Base-by-base conservation (phyloP, 192 early-diverging fungal species). In the Entophlyctis helioformis region DNA sequence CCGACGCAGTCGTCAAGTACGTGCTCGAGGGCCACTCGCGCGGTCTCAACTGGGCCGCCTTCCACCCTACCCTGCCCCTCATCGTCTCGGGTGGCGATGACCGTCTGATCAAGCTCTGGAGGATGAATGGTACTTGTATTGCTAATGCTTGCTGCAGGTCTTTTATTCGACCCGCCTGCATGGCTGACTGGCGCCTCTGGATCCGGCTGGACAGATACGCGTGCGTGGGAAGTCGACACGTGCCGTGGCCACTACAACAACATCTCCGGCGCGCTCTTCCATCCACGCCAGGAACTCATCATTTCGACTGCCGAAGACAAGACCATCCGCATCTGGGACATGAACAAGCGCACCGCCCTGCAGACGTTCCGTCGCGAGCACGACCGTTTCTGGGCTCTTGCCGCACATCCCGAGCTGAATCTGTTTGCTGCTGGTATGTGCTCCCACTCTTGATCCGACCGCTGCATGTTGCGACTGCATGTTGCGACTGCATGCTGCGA, bases 221-320 rank as follows among this genome's bases (percentile, higher is more conserved):
- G 86, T 60, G 96, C 96, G 15, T 99, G 96, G 96, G 96, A 99
- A 60, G 86, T 99, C n/a, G 93, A 99, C 57, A 94, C 91, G 19
- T 96, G 89, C 72, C 82, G 96, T 23, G 96, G 93, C 8, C 96
- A 99, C 64, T 96, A 89, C 68, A 96, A 92, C 77, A 96, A 96
- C 46, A 88, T 99, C 23, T 89, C 85, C 21, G 77, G 78, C 38
- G 85, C 85, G 1, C 59, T 99, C 35, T 99, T 99, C 78, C 93
- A 99, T 56, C 89, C 90, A 15, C 86, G 90, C 41, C 87, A 87
- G 50, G 96, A 99, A 42, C 68, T 99, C 32, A 90, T 99, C 44
- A 60, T 99, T 36, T 90, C 86, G 9, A 78, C 87, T 39, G 82
- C 86, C 25, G 96, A 99, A 56, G 96, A 99, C 60, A 95, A 96